Base-by-base conservation (phyloP, 2,329 filamentous ascomycete genomes). In the Alternaria viburni region DNA sequence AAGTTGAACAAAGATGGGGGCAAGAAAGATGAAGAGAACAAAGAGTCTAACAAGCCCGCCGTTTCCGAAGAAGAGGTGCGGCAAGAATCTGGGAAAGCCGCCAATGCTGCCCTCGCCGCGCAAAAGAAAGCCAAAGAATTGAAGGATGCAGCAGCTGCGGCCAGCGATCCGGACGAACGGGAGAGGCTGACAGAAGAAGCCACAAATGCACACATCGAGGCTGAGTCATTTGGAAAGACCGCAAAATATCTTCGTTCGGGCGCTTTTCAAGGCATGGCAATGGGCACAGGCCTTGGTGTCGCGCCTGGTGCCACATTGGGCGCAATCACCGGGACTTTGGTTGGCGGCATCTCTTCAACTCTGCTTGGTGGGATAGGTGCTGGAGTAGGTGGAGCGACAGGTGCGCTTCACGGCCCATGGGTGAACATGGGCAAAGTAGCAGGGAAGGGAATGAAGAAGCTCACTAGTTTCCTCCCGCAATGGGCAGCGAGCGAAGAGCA, bases 191-290 rank as follows among this genome's bases (percentile, higher is more conserved):
- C 71, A 55, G 68, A 69, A 59, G 47, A 70, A 61, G 69, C 70
- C 13, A 64, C 69, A 15, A 65, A 73, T 17, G 61, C 64, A 19
- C 66, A 72, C 28, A 65, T 73, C 6, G 68, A 72, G 56, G 70
- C 70, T 5, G 69, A 72, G 45, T 72, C 70, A 1, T 66, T 73
- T 12, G 70, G 70, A 12, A 73, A 73, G 44, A 72, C 70, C n/a
- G 70, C 70, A 55, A 70, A 67, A 15, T 73, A 73, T 57, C 58
- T 72, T 17, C 69, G 68, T 23, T 73, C 70, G 11, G 70, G 70
- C 4, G 60, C 70, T 0, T 73, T 72, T 25, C 70, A 73, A 21
- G 70, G 70, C n/a, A 67, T 70, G 66, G 68, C 69, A 8, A 63
- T 69, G 21, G 70, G 70, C 11, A 66, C 70, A 15, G 70, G 70